Evolutionary conservation across 768 basidiomycete species (phyloP).

Genomic region (Jaapia argillacea): DNA sequence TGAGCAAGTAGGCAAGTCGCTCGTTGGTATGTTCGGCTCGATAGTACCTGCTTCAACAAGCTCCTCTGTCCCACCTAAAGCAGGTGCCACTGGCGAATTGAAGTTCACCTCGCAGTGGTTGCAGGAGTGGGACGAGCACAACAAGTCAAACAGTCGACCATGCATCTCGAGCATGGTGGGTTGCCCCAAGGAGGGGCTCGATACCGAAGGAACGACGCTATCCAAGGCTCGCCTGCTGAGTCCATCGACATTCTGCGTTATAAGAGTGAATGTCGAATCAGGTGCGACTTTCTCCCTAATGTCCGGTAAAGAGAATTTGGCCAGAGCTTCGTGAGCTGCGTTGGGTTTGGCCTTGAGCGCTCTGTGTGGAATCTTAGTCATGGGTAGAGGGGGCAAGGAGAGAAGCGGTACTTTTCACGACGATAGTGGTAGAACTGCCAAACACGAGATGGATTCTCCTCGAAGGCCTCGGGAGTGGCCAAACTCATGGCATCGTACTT

Average conservation of each 20-base stretch:
- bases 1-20: constrained; percentile 20
- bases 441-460: constrained; percentile 33
- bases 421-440: constrained; percentile 64
- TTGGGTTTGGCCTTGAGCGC: constrained; percentile 40
- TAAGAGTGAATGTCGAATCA: constrained; percentile 32
- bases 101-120: constrained; percentile 28
- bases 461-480: constrained; percentile 45
- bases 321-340: constrained; percentile 42
- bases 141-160: constrained; percentile 43
- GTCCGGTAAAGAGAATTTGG: constrained; percentile 31
- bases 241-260: constrained; percentile 59
- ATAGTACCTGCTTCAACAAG: constrained; percentile 22
- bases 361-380: constrained; percentile 18
- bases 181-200: constrained; percentile 2
- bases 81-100: constrained; percentile 33
- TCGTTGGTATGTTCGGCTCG: constrained; percentile 13
- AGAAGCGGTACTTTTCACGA: constrained; percentile 29
- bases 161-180: constrained; percentile 45
- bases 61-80: constrained; percentile 27
- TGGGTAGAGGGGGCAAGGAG: constrained; percentile 7
- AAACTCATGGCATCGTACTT: constrained; percentile 38
- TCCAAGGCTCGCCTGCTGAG: constrained; percentile 32
- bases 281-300: constrained; percentile 30
- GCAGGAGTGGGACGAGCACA: constrained; percentile 35
- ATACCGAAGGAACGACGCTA: constrained; percentile 7